Evolutionary conservation across 2,329 filamentous ascomycete genomes (phyloP), one percentile per base, ranked within the genome.

Genomic region (Phyllosticta capitalensis): DNA sequence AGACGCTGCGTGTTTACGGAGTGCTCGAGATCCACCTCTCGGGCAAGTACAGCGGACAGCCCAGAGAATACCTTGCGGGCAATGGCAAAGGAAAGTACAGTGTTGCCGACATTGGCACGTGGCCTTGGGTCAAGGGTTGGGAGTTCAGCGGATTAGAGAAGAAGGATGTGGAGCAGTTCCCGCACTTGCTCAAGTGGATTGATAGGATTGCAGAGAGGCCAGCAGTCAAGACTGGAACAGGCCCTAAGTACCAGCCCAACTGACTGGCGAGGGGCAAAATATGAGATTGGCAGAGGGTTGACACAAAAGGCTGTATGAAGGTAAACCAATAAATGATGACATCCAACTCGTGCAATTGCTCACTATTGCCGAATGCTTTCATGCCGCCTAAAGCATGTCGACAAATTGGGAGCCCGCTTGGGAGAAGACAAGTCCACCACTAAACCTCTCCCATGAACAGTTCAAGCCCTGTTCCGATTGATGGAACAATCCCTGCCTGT

Each of bases 11-110:
- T 5, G 76, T 81, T 10, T 81, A 73, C 63, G 79, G 78, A 55
- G 80, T 83, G n/a, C 72, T 82, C n/a, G 79, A 82, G 61, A 79
- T 81, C 60, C 78, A 75, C 9, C 70, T 82, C 1, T 76, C 73
- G 0, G 80, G 80, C 14, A 80, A 79, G 64, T 81, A 78, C 65
- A 76, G 74, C 1, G 78, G 75, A 14, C 68, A 76, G 61, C 72
- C 75, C 12, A 69, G 76, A 12, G 78, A 83, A 7, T 83, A 81
- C 62, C 70, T 82, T 1, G 79, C 78, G 20, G 81, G 80, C 0
- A 75, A 76, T 9, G 79, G 78, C 1, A 77, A 77, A 63, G 81
- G 81, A n/a, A 81, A 78, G 65, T 83, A 82, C 67, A 75, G 72
- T 19, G 71, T 81, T 21, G 78, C 80, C 9, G 79, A 82, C 64